Percentiles rank a stretch among this genome's conserved stretches.
Conservation (phyloP, 768 basidiomycete genomes). For the Favolaschia claudopus region DNA sequence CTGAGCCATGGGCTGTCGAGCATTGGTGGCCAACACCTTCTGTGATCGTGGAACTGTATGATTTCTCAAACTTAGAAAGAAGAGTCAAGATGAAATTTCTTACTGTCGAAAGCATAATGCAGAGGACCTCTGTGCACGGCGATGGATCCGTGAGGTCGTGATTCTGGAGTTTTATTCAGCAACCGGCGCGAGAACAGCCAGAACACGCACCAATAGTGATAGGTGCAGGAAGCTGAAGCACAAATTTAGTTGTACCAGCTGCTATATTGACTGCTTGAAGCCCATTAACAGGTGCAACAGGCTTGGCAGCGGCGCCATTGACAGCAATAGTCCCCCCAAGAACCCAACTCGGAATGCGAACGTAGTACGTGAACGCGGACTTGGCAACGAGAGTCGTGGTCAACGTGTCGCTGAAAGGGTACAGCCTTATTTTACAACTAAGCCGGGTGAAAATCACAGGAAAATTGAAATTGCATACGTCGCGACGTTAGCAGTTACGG, state of each 20-base stretch:
- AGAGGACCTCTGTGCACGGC: conserved; percentile 50
- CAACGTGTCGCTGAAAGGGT: conserved; percentile 59
- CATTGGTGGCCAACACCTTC: conserved; percentile 49
- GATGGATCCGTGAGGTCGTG: conserved; percentile 43
- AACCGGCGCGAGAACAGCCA: not conserved
- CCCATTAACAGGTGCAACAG: conserved; percentile 40
- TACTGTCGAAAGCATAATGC: conserved; percentile 49
- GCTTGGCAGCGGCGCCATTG: conserved; percentile 37
- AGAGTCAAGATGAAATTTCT: not conserved
- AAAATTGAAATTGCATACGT: conserved; percentile 32
- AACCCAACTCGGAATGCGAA: conserved; percentile 62
- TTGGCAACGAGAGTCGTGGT: conserved; percentile 53
- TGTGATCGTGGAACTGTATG: conserved; percentile 36
- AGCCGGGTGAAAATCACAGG: not conserved
- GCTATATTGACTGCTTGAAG: conserved; percentile 39
- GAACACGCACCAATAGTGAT: conserved; percentile 40
- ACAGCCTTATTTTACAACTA: conserved; percentile 31
- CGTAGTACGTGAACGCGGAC: conserved; percentile 52
- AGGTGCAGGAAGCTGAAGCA: conserved; percentile 43
- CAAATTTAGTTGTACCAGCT: conserved; percentile 41
- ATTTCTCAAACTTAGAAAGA: not conserved
- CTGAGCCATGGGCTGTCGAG: conserved; percentile 51
- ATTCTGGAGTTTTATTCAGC: conserved; percentile 30
- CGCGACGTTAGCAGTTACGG: conserved; percentile 51
- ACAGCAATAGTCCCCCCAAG: conserved; percentile 52